Conservation (phyloP, 139 green algal species). For the Closterium sp. region DNA sequence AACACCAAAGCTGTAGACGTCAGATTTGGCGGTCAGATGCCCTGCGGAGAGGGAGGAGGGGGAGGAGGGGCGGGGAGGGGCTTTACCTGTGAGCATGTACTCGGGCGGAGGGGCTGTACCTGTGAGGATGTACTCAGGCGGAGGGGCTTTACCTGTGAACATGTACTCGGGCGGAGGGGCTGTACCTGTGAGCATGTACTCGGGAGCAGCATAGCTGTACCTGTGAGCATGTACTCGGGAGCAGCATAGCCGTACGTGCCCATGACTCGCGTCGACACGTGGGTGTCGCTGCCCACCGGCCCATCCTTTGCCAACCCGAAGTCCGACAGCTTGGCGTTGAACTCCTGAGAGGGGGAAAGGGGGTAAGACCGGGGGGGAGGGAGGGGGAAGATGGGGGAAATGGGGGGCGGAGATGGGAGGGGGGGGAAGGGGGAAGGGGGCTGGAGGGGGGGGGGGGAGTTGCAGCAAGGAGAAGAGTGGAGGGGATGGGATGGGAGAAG, state of each 20-base stretch:
- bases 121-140: too few species aligned
- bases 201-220: conserved; percentile 58
- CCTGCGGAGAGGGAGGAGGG: conserved; percentile 25
- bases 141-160: too few species aligned
- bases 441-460: too few species aligned
- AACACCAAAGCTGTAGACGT: conserved; percentile 65
- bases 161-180: too few species aligned
- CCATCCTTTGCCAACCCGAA: conserved; percentile 57
- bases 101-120: too few species aligned
- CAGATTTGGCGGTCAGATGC: conserved; percentile 57
- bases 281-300: conserved; percentile 41
- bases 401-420: too few species aligned
- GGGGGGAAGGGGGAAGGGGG: too few species aligned
- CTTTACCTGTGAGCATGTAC: conserved; percentile 20
- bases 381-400: too few species aligned
- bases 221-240: conserved; percentile 55
- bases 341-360: conserved; percentile 7
- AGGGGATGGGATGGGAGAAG: too few species aligned
- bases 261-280: conserved; percentile 53
- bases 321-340: conserved; percentile 53
- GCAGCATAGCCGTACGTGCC: conserved; percentile 65
- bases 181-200: too few species aligned
- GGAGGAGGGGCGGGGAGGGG: too few species aligned
- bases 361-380: background rate
- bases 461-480: too few species aligned